These are phyloP conservation scores for Eremochloa ophiuroides DNA, from an alignment of 176 grass and related monocot genomes.

Conservation along the genomic window DNA sequence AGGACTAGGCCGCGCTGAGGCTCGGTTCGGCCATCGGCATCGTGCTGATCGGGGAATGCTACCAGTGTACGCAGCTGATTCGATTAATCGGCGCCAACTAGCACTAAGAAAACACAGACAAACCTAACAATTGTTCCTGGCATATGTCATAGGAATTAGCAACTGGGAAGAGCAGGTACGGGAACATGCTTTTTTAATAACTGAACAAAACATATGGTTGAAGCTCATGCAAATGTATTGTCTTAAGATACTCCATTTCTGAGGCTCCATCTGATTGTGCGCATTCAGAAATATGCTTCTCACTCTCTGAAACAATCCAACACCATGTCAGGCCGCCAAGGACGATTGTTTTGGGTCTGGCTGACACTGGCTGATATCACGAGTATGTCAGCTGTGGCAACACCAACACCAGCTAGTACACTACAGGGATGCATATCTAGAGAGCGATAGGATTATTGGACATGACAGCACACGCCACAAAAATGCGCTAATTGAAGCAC, in stretches of 20 bases:
- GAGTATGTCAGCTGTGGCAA: constrained; percentile 1
- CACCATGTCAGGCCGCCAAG: background rate
- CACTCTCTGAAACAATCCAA: background rate
- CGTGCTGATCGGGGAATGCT: no score
- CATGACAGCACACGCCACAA: background rate
- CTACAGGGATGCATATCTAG: background rate
- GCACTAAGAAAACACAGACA: background rate
- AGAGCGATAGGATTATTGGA: background rate
- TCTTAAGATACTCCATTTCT: background rate
- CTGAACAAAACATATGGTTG: background rate
- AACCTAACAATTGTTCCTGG: background rate
- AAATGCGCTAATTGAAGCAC: background rate
- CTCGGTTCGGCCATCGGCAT: background rate
- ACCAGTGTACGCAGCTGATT: no score
- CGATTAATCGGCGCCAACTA: background rate
- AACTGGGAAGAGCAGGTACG: background rate
- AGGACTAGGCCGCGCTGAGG: background rate
- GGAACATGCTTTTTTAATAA: background rate
- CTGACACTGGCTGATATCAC: constrained; percentile 30
- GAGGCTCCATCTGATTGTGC: background rate
- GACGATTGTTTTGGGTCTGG: background rate
- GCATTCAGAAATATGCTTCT: background rate
- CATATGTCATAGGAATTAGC: background rate
- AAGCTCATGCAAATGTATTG: background rate
- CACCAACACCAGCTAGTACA: background rate